phyloP scores from a whole-genome alignment of 2,329 filamentous ascomycete genomes.

The Neoarthrinium moseri region DNA sequence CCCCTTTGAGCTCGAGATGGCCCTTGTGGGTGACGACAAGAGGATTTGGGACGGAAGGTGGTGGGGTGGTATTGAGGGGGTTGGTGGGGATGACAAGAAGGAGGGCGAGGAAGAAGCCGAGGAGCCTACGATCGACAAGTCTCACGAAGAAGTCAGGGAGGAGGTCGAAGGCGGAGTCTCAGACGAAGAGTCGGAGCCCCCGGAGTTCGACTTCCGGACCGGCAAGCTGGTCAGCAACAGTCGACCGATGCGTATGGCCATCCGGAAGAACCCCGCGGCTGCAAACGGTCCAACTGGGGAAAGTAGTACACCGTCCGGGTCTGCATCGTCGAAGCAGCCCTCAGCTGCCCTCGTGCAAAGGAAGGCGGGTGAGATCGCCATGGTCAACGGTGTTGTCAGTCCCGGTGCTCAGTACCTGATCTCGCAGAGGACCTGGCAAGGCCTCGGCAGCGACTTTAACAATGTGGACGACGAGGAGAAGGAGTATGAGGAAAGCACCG shows the following conservation, averaged over 20 bases:
- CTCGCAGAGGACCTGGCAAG: slow-evolving; percentile 84
- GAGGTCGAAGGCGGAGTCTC: slow-evolving; percentile 44
- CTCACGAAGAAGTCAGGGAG: slow-evolving; percentile 14
- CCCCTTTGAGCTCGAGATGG: slow-evolving; percentile 86
- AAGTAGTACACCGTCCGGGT: slow-evolving; percentile 17
- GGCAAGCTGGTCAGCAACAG: slow-evolving; percentile 79
- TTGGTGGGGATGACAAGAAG: slow-evolving; percentile 45
- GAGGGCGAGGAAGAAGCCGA: slow-evolving; percentile 14
- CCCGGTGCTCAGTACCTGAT: slow-evolving; percentile 87
- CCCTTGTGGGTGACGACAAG: slow-evolving; percentile 70
- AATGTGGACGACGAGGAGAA: slow-evolving; percentile 60
- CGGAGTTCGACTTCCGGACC: slow-evolving; percentile 89
- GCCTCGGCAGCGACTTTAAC: slow-evolving; percentile 82
- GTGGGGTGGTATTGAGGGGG: slow-evolving; percentile 79
- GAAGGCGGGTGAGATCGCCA: slow-evolving; percentile 65
- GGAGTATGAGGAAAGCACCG: slow-evolving; percentile 56
- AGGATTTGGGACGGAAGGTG: slow-evolving; percentile 85
- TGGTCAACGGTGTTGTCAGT: slow-evolving; percentile 82
- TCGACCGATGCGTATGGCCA: slow-evolving; percentile 64
- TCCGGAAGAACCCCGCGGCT: slow-evolving; percentile 15
- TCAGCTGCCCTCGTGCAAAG: slow-evolving; percentile 60
- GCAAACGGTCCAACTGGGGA: slow-evolving; percentile 21
- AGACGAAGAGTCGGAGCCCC: slow-evolving; percentile 74
- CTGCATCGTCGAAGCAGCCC: slow-evolving; percentile 24
- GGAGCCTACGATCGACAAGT: slow-evolving; percentile 14